Conservation (phyloP, 1,284 basidiomycete genomes). For the Rhodotorula sp. region DNA sequence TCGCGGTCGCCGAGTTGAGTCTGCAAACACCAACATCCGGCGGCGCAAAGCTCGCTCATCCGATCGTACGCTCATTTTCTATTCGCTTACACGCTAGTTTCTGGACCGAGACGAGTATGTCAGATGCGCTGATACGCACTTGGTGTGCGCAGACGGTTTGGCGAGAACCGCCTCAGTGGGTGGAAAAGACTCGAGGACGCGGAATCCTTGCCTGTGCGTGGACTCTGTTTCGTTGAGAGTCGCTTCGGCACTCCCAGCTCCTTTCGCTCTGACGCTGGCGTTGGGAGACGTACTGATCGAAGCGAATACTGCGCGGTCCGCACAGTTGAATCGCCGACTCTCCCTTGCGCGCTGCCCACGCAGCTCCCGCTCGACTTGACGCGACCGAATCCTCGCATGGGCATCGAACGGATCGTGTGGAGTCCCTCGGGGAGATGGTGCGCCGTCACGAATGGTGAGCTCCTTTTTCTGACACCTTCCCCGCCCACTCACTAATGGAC, state of each 20-base stretch:
- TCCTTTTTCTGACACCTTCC: too few species aligned
- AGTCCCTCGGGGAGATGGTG: slow-evolving; percentile 41
- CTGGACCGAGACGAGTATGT: too few species aligned
- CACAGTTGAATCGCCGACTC: slow-evolving; percentile 37
- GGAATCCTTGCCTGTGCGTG: slow-evolving; percentile 45
- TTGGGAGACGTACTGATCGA: too few species aligned
- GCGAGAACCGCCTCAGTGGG: slow-evolving; percentile 45
- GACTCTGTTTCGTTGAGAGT: not conserved
- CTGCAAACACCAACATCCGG: not conserved
- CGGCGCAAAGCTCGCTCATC: not conserved
- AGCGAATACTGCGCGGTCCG: too few species aligned
- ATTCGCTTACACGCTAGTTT: too few species aligned
- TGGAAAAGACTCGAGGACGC: slow-evolving; percentile 44
- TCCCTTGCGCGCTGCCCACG: slow-evolving; percentile 36
- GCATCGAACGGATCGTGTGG: slow-evolving; percentile 41
- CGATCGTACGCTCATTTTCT: slow-evolving; percentile 10
- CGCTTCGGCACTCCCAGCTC: too few species aligned
- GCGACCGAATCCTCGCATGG: slow-evolving; percentile 36
- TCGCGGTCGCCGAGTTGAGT: slow-evolving; percentile 14
- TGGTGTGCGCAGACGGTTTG: slow-evolving; percentile 34
- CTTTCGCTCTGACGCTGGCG: not conserved
- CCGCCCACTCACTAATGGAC: not conserved
- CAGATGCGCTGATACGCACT: too few species aligned
- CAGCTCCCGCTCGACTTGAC: slow-evolving; percentile 26
- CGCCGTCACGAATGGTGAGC: slow-evolving; percentile 38